Percentiles rank a stretch among this genome's conserved stretches.
Evolutionary conservation across 805 yeast genomes (phyloP).

Genomic region (Saccharomyces jurei): DNA sequence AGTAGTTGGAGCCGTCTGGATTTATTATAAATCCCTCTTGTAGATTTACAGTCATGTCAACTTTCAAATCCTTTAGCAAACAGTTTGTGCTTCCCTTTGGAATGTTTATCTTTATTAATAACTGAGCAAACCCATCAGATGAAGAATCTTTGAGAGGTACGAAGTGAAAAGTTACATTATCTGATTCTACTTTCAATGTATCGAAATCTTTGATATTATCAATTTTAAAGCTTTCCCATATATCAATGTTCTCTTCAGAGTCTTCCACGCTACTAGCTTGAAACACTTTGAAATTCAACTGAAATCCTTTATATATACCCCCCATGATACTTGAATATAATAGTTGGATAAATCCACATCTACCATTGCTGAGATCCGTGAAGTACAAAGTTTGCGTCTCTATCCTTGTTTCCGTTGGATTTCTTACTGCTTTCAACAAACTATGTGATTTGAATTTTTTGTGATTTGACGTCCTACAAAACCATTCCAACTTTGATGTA

Average conservation of each 20-base stretch:
- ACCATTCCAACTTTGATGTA: background rate
- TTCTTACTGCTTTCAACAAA: background rate
- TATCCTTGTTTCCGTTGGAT: conserved; percentile 30
- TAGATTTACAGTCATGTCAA: conserved; percentile 17
- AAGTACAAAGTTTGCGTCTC: conserved; percentile 51
- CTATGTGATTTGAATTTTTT: background rate
- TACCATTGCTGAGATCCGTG: conserved; percentile 38
- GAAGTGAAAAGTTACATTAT: conserved; percentile 14
- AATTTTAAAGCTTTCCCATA: conserved; percentile 45
- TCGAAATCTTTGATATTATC: conserved; percentile 13
- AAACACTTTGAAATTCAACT: conserved; percentile 42
- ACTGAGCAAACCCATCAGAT: conserved; percentile 1
- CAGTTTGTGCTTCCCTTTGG: background rate
- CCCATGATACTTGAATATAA: conserved; percentile 44
- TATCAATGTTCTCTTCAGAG: conserved; percentile 25
- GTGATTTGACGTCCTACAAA: background rate
- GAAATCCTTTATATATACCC: conserved; percentile 47
- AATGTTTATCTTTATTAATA: conserved; percentile 5
- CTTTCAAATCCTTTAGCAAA: conserved; percentile 5
- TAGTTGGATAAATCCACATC: conserved; percentile 44
- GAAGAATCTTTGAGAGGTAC: background rate
- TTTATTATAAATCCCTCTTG: conserved; percentile 64
- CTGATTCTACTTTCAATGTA: conserved; percentile 15
- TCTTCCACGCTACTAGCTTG: conserved; percentile 5
- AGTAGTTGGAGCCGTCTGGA: conserved; percentile 62